Evolutionary conservation across 495 filamentous ascomycete genomes (phyloP).

Genomic region (Aspergillus sparsus): DNA sequence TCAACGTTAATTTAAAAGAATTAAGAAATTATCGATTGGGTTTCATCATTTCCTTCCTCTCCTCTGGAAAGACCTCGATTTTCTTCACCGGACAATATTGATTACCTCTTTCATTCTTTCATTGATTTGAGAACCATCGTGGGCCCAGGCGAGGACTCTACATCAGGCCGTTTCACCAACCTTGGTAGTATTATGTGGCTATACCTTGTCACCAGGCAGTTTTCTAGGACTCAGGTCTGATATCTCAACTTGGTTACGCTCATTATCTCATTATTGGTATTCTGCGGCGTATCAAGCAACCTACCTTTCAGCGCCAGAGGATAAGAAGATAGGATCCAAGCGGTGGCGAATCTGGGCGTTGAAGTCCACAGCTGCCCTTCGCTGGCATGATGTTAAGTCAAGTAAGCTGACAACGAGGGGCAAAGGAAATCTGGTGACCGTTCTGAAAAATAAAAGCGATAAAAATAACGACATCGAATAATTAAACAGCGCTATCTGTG

Average conservation of each 20-base stretch:
- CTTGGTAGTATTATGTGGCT: neutral
- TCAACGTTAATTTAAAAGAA: neutral
- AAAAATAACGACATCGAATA: constrained; percentile 31
- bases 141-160: neutral
- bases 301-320: neutral
- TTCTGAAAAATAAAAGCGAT: constrained; percentile 7
- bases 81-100: neutral
- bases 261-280: neutral
- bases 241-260: neutral
- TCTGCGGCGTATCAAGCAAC: neutral
- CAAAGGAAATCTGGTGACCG: constrained; percentile 37
- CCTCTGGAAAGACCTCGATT: neutral
- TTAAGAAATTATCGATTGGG: constrained; percentile 1
- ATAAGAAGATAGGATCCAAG: neutral
- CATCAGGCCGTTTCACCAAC: neutral
- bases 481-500: constrained; percentile 4
- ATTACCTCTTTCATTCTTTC: neutral
- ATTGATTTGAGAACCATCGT: no score
- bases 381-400: neutral
- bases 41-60: neutral
- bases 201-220: no score
- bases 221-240: neutral
- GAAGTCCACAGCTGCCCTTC: neutral
- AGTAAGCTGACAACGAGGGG: constrained; percentile 17
- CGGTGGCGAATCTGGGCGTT: neutral